These are phyloP conservation scores for Ploettnerulaceae sp. DNA, from an alignment of 2,329 filamentous ascomycete species.

Conservation along the genomic window DNA sequence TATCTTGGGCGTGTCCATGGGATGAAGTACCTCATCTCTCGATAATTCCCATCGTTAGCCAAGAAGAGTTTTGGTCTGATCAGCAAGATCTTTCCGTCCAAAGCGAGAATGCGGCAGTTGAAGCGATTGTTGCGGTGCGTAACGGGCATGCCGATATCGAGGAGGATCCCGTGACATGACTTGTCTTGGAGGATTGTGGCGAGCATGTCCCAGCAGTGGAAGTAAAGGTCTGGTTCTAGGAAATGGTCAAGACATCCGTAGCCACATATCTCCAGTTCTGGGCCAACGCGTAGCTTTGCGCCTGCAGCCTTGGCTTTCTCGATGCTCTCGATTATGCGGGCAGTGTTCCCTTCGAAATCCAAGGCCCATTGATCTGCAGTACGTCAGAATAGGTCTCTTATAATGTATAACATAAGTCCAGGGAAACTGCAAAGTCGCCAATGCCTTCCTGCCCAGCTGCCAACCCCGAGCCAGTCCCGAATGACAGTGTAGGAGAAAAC, in stretches of 20 bases:
- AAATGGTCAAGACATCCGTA: conserved; percentile 52
- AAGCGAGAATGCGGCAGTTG: conserved; percentile 61
- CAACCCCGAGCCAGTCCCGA: too few species aligned
- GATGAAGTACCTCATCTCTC: conserved; percentile 35
- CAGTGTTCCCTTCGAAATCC: conserved; percentile 55
- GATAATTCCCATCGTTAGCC: conserved; percentile 65
- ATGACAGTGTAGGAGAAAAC: too few species aligned
- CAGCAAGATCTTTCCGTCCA: conserved; percentile 55
- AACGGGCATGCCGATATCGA: conserved; percentile 60
- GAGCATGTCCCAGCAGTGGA: conserved; percentile 60
- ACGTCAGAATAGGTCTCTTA: background rate
- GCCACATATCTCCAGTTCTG: conserved; percentile 35
- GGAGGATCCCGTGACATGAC: conserved; percentile 58
- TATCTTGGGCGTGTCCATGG: conserved; percentile 27
- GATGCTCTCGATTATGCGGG: conserved; percentile 56
- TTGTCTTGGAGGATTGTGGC: conserved; percentile 55
- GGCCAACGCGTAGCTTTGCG: conserved; percentile 52
- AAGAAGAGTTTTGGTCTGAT: conserved; percentile 70
- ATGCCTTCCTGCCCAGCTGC: too few species aligned
- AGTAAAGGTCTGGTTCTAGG: conserved; percentile 44
- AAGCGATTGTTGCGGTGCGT: conserved; percentile 50
- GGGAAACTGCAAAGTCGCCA: too few species aligned
- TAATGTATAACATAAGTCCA: background rate
- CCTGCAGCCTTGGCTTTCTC: conserved; percentile 48
- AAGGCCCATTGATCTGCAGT: conserved; percentile 39